phyloP scores from a whole-genome alignment of 805 yeast genomes.

The Candida sithepensis region DNA sequence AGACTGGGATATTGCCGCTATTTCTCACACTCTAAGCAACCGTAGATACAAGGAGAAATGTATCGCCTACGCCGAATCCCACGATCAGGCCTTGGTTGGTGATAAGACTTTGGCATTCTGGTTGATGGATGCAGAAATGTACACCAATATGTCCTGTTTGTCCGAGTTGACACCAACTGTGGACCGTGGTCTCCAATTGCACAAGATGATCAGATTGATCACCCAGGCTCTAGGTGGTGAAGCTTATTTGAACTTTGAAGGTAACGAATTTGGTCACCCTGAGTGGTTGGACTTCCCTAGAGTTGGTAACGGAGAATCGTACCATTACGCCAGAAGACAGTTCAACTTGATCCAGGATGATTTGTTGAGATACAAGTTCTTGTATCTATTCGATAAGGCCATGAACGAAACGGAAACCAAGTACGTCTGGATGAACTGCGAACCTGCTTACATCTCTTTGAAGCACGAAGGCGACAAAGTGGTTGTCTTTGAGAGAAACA shows the following conservation, averaged over 20 bases:
- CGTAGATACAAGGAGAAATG: slow-evolving; percentile 86
- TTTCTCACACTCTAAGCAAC: slow-evolving; percentile 79
- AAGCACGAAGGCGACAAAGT: slow-evolving; percentile 89
- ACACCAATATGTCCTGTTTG: slow-evolving; percentile 84
- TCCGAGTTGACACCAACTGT: slow-evolving; percentile 71
- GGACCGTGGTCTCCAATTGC: slow-evolving; percentile 88
- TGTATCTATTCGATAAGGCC: slow-evolving; percentile 79
- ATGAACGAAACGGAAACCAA: slow-evolving; percentile 74
- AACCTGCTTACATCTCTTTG: slow-evolving; percentile 80
- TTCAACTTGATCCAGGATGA: slow-evolving; percentile 83
- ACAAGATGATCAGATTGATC: slow-evolving; percentile 82
- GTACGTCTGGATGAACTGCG: slow-evolving; percentile 65
- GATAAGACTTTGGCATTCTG: slow-evolving; percentile 96
- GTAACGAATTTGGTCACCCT: slow-evolving; percentile 98
- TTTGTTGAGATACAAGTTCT: slow-evolving; percentile 69
- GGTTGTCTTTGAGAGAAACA: slow-evolving; percentile 83
- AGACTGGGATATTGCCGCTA: slow-evolving; percentile 84
- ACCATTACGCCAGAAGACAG: slow-evolving; percentile 93
- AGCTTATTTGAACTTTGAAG: slow-evolving; percentile 93
- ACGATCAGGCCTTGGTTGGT: slow-evolving; percentile 96
- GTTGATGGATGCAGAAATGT: slow-evolving; percentile 98
- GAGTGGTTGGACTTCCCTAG: slow-evolving; percentile 99
- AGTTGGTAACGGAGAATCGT: slow-evolving; percentile 79
- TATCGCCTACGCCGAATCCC: slow-evolving; percentile 90
- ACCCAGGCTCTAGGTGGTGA: slow-evolving; percentile 96